Conservation (phyloP, 2,329 filamentous ascomycete genomes). For the Saccharata proteae region DNA sequence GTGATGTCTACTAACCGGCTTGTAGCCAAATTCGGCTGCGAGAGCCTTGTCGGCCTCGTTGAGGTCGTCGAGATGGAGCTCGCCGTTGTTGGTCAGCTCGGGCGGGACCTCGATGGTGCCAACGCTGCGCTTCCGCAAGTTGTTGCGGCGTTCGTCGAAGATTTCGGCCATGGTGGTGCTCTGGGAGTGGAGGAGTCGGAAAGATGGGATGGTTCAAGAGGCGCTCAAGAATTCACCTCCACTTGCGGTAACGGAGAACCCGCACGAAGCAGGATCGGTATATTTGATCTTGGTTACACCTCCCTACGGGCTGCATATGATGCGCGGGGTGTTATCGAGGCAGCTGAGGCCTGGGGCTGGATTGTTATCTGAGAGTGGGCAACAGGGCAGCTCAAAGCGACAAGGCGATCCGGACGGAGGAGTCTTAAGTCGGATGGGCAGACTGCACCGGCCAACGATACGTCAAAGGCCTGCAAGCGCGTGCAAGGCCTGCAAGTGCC, state of each 20-base stretch:
- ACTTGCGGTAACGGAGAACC: constrained; percentile 6
- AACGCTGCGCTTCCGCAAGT: constrained; percentile 1
- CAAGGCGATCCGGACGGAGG: not conserved
- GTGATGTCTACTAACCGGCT: constrained; percentile 1
- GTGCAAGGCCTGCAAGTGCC: too few species aligned
- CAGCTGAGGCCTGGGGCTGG: not conserved
- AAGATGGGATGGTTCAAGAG: too few species aligned
- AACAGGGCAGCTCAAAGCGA: not conserved
- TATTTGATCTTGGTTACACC: constrained; percentile 4
- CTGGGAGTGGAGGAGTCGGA: too few species aligned
- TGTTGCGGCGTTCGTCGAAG: not conserved
- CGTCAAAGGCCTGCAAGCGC: too few species aligned
- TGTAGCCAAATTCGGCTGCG: constrained; percentile 5
- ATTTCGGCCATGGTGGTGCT: not conserved
- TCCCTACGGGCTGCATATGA: constrained; percentile 6
- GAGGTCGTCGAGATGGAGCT: constrained; percentile 1
- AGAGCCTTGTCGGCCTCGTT: constrained; percentile 6
- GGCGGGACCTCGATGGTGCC: not conserved
- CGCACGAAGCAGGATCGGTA: constrained; percentile 6
- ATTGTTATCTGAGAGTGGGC: not conserved
- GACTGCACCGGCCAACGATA: too few species aligned
- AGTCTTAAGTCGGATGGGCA: too few species aligned
- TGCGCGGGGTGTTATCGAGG: constrained; percentile 1
- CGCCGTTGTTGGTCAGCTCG: not conserved
- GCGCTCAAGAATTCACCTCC: constrained; percentile 3